Conservation (phyloP, 1,139 yeast genomes). For the Saccharomyces hybrid region DNA sequence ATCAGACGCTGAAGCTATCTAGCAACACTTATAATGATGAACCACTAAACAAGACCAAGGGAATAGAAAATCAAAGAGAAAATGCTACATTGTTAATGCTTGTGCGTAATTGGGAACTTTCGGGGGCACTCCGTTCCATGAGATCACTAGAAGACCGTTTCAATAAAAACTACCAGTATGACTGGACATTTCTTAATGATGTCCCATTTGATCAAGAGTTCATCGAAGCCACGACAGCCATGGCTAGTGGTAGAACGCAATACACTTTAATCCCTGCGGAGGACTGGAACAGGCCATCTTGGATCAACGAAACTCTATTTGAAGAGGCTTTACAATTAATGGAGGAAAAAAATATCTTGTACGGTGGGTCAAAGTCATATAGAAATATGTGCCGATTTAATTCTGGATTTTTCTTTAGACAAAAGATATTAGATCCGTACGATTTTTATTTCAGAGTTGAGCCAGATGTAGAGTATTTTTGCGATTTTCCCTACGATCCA, state of each 20-base stretch:
- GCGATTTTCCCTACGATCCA: conserved; percentile 78
- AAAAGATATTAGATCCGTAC: conserved; percentile 54
- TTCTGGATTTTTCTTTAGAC: conserved; percentile 75
- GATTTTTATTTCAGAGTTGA: conserved; percentile 94
- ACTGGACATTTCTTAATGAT: conserved; percentile 88
- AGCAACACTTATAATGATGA: conserved; percentile 13
- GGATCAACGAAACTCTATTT: conserved; percentile 37
- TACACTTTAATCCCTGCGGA: conserved; percentile 63
- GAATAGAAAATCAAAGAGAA: background rate
- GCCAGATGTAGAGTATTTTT: conserved; percentile 78
- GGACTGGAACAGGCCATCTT: conserved; percentile 63
- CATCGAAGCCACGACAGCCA: conserved; percentile 55
- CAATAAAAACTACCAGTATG: conserved; percentile 59
- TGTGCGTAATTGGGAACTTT: conserved; percentile 60
- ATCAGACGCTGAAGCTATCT: conserved; percentile 13
- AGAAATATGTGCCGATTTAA: conserved; percentile 80
- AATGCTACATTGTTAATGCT: conserved; percentile 55
- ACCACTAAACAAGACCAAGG: background rate
- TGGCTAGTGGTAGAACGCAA: conserved; percentile 66
- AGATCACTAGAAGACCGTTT: conserved; percentile 56
- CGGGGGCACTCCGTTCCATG: conserved; percentile 41
- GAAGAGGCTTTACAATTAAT: conserved; percentile 47
- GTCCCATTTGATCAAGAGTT: conserved; percentile 68
- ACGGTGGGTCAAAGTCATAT: conserved; percentile 73
- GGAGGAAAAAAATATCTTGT: conserved; percentile 57